These are phyloP conservation scores for Gnomoniopsis sp. DNA, from an alignment of 2,329 filamentous ascomycete species.

Conservation along the genomic window DNA sequence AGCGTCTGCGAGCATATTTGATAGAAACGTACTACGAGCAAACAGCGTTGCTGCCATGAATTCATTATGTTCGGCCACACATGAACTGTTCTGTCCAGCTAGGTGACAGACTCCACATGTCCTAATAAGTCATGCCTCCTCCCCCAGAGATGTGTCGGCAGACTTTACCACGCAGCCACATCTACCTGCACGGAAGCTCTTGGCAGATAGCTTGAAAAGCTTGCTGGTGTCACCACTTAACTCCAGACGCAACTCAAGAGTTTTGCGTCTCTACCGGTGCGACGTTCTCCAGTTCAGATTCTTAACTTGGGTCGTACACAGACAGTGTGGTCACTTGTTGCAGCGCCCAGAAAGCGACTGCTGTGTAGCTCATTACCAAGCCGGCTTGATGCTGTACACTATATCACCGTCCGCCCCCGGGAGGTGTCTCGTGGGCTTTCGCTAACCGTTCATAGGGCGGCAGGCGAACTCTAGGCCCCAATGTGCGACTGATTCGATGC, in stretches of 20 bases:
- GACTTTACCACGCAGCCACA: neutral
- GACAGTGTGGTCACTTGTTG: neutral
- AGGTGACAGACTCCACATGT: neutral
- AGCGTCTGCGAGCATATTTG: neutral
- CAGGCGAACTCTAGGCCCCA: neutral
- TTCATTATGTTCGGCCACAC: no score
- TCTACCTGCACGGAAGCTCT: neutral
- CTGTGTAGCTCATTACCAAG: neutral
- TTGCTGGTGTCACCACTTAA: neutral
- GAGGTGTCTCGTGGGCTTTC: neutral
- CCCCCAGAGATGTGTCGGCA: no score
- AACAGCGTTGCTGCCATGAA: no score
- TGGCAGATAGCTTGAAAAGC: neutral
- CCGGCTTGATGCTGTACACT: neutral
- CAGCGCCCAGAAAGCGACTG: neutral
- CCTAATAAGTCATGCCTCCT: neutral
- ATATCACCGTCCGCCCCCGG: neutral
- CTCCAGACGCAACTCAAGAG: neutral
- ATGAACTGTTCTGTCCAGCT: no score
- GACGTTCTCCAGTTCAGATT: neutral
- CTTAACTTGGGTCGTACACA: neutral
- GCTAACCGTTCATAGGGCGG: neutral
- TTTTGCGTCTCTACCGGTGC: neutral
- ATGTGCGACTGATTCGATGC: neutral
- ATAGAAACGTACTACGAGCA: no score